These are phyloP conservation scores for Pseudocercospora eumusae DNA, from an alignment of 2,329 filamentous ascomycete species.

Conservation along the genomic window DNA sequence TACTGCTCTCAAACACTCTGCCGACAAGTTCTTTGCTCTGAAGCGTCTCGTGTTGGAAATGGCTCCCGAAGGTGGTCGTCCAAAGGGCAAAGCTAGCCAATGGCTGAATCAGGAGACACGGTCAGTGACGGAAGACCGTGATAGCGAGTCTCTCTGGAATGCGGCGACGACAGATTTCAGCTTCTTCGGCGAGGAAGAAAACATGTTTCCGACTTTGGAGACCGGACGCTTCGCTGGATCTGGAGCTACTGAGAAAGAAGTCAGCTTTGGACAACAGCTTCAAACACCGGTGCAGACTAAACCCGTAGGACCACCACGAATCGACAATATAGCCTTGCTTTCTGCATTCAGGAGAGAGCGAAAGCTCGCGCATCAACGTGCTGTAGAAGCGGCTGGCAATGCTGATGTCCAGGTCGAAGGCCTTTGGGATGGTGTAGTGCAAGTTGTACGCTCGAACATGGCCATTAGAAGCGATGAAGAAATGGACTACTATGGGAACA, in stretches of 20 bases:
- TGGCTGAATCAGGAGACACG: conserved; percentile 51
- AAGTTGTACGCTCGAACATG: conserved; percentile 52
- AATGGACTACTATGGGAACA: conserved; percentile 40
- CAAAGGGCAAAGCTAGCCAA: conserved; percentile 44
- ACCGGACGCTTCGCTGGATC: conserved; percentile 25
- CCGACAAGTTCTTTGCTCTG: conserved; percentile 53
- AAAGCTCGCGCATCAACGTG: conserved; percentile 52
- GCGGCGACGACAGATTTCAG: conserved; percentile 60
- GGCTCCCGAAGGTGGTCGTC: conserved; percentile 38
- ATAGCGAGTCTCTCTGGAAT: conserved; percentile 61
- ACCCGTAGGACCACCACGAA: conserved; percentile 11
- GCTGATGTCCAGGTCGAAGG: conserved; percentile 52
- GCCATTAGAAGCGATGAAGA: conserved; percentile 36
- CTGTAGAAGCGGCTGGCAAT: conserved; percentile 36
- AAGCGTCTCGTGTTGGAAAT: conserved; percentile 60
- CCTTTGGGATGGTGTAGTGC: conserved; percentile 61
- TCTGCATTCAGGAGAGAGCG: conserved; percentile 56
- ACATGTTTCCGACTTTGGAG: conserved; percentile 34
- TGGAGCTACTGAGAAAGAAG: conserved; percentile 31
- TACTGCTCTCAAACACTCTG: conserved; percentile 48
- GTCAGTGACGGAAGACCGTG: conserved; percentile 60
- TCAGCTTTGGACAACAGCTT: conserved; percentile 22
- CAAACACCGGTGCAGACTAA: background rate
- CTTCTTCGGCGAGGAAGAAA: conserved; percentile 58
- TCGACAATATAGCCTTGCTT: conserved; percentile 58